Evolutionary conservation across 129 eudicot genomes (phyloP), one percentile per base, ranked within the genome.

Genomic region (Pulicaria dysenterica): DNA sequence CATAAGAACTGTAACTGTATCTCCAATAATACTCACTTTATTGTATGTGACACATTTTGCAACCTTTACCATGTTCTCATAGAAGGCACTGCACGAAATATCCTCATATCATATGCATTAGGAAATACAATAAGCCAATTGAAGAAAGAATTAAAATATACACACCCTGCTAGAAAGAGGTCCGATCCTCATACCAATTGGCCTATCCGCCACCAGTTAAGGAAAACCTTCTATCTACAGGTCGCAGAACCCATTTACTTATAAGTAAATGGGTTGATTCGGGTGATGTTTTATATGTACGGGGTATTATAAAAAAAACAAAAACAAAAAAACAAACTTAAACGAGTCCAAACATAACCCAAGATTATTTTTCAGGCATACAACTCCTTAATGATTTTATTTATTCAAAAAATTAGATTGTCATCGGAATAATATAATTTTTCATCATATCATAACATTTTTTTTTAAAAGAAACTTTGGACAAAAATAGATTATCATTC

Each of bases 51-150:
- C 96, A 82, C 98, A 89, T 65, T 85, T 93, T 8, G 82, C 83
- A 71, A 93, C 83, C 87, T 65, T 89, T 59, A 93, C 86, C 98
- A 89, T 93, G 86, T 93, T 93, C 86, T 85, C 78, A 84, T 87
- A 93, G 69, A 93, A 93, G 65, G 92, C 81, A 62, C 98, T 93
- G 82, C 84, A 77, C 57, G 72, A 50, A 24, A 67, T 36, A 14
- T 44, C 65, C 49, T 56, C 77, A 12, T 3, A 67, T 73, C 14
- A 73, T 78, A 39, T 2, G 34, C 49, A 64, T 11, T 16, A 19
- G 38, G 41, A 37, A 40, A 76, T 51, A 42, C 63, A 76, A 43
- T 7, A 48, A 13, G 49, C 17, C 13, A 47, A 59, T 10, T 37
- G 3, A 15, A 47, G 41, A 34, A 55, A 42, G 11, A 43, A 41